A percentile compares a stretch with the other conserved stretches of the same genome.
Conservation (phyloP, 208 protist species). For the Leishmania aethiopica region DNA sequence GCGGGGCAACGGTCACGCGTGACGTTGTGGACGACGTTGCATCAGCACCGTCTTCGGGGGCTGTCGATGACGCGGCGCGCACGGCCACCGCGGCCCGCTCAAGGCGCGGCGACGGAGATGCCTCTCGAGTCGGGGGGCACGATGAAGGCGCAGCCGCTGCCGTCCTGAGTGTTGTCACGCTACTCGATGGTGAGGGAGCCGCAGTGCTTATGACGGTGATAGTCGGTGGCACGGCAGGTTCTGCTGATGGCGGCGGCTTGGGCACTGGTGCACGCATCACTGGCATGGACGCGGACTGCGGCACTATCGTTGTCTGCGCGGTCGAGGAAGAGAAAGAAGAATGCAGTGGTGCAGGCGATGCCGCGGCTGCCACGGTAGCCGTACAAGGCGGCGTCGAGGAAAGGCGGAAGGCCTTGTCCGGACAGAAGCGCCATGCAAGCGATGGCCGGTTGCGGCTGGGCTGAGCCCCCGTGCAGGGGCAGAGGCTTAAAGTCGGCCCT, state of each 20-base stretch:
- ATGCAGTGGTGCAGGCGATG: background rate
- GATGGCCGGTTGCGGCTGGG: background rate
- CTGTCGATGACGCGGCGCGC: background rate
- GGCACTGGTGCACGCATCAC: background rate
- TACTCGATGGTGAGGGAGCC: conserved; percentile 9
- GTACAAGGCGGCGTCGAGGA: background rate
- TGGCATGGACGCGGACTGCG: background rate
- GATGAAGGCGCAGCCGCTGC: conserved; percentile 20
- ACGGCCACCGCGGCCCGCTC: conserved; percentile 3
- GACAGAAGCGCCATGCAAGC: background rate
- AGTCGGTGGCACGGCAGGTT: background rate
- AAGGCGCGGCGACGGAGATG: conserved; percentile 6
- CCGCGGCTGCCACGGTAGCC: background rate
- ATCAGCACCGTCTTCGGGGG: background rate
- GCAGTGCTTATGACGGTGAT: background rate
- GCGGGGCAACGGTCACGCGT: background rate
- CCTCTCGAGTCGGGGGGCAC: conserved; percentile 20
- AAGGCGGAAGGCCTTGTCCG: background rate
- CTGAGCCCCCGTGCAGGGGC: background rate
- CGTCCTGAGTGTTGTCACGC: conserved; percentile 14
- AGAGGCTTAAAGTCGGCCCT: background rate
- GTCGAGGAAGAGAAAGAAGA: background rate
- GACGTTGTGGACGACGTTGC: background rate
- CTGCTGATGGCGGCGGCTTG: background rate
- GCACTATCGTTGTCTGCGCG: background rate